Evolutionary conservation across 2,329 filamentous ascomycete species (phyloP).

Genomic region (Colletotrichum euphorbiae): DNA sequence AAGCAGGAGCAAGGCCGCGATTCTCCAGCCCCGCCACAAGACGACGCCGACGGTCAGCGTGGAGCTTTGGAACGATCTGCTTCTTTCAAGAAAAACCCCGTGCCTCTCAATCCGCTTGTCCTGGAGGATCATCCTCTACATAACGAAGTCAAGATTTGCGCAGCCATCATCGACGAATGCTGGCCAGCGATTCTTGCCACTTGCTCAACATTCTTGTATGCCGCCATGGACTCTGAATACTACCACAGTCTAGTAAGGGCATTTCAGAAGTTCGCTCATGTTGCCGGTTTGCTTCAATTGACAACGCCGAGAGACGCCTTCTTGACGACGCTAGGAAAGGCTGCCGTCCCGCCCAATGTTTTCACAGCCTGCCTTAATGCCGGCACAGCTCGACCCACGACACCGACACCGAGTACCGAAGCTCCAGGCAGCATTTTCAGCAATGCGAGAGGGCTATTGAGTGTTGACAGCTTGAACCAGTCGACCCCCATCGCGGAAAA

Average conservation of each 20-base stretch:
- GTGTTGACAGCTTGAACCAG: constrained; percentile 76
- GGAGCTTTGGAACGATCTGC: constrained; percentile 67
- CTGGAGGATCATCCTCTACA: constrained; percentile 79
- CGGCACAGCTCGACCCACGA: constrained; percentile 56
- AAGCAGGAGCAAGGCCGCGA: constrained; percentile 58
- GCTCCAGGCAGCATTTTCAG: constrained; percentile 67
- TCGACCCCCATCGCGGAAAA: constrained; percentile 68
- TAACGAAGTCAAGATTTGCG: constrained; percentile 79
- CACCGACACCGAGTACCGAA: constrained; percentile 53
- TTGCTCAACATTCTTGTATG: constrained; percentile 94
- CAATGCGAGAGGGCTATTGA: constrained; percentile 78
- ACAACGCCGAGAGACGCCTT: constrained; percentile 92
- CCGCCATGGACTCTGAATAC: constrained; percentile 90
- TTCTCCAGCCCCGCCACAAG: constrained; percentile 54
- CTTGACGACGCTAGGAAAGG: constrained; percentile 91
- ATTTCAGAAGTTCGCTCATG: constrained; percentile 95
- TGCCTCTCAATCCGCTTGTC: constrained; percentile 85
- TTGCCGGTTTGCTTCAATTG: constrained; percentile 87
- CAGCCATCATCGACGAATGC: constrained; percentile 86
- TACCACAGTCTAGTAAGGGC: constrained; percentile 92
- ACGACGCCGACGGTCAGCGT: constrained; percentile 50
- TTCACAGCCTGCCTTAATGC: constrained; percentile 69
- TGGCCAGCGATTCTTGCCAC: constrained; percentile 97
- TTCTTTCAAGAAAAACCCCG: constrained; percentile 79
- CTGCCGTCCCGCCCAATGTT: constrained; percentile 87